Evolutionary conservation across 768 basidiomycete genomes (phyloP).

Genomic region (Phlebiopsis flavidoalba): DNA sequence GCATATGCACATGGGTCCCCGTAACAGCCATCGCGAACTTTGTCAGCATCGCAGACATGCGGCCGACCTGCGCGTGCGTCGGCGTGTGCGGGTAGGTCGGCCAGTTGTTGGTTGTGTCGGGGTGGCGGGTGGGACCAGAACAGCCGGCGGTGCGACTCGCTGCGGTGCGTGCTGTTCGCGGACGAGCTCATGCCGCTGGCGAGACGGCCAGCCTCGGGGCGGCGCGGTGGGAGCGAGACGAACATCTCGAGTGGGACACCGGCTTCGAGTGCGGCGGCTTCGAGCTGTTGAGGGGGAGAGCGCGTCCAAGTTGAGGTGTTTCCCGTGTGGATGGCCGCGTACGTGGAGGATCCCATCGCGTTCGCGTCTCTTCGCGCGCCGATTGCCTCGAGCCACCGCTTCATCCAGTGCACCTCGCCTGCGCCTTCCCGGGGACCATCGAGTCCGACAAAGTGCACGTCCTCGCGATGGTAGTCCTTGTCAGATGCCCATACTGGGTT

Average conservation of each 20-base stretch:
- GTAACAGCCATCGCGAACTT: slow-evolving; percentile 42
- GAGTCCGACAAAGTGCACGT: slow-evolving; percentile 12
- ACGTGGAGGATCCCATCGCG: slow-evolving; percentile 4
- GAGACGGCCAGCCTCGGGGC: background rate
- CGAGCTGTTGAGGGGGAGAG: slow-evolving; percentile 49
- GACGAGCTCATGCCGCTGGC: background rate
- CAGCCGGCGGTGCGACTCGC: slow-evolving; percentile 4
- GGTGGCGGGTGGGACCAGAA: slow-evolving; percentile 8
- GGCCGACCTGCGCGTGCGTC: slow-evolving; percentile 53
- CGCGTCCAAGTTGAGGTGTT: slow-evolving; percentile 60
- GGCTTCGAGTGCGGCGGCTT: slow-evolving; percentile 63
- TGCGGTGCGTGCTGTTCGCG: background rate
- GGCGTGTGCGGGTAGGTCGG: slow-evolving; percentile 27
- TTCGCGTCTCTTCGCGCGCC: background rate
- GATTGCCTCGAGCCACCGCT: slow-evolving; percentile 1
- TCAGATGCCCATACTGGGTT: slow-evolving; percentile 53
- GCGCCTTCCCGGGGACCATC: slow-evolving; percentile 1
- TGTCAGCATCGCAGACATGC: slow-evolving; percentile 52
- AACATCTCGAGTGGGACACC: slow-evolving; percentile 54
- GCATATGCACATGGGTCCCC: slow-evolving; percentile 16
- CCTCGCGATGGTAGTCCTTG: slow-evolving; percentile 10
- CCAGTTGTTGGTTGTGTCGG: slow-evolving; percentile 12
- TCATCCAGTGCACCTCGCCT: slow-evolving; percentile 10
- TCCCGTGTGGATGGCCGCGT: slow-evolving; percentile 32
- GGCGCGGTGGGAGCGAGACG: slow-evolving; percentile 12